Conservation (phyloP, 129 eudicot genomes). For the Lactuca saligna region DNA sequence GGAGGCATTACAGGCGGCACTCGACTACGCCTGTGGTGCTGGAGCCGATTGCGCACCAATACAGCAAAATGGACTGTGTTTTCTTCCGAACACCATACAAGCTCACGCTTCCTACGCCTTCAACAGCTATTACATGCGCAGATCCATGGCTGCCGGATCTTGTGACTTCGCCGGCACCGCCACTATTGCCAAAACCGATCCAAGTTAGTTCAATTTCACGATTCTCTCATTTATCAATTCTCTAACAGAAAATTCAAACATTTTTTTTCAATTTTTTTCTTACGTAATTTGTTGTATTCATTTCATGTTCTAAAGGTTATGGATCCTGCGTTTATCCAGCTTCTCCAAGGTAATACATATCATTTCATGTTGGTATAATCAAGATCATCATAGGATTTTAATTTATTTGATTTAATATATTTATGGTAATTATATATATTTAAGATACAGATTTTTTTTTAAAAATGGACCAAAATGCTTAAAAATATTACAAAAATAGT, state of each 20-base stretch:
- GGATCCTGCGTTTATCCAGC: slow-evolving; percentile 84
- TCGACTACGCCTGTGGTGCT: slow-evolving; percentile 71
- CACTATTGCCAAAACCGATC: slow-evolving; percentile 61
- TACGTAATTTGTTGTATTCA: background rate
- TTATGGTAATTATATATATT: slow-evolving; percentile 1
- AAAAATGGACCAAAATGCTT: background rate
- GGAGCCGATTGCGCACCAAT: slow-evolving; percentile 74
- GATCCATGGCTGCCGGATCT: slow-evolving; percentile 50
- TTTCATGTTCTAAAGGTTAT: slow-evolving; percentile 45
- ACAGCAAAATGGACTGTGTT: slow-evolving; percentile 52
- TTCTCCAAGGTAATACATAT: slow-evolving; percentile 49
- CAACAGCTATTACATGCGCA: slow-evolving; percentile 64
- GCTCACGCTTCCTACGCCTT: slow-evolving; percentile 81
- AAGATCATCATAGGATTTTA: background rate
- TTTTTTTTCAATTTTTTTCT: background rate
- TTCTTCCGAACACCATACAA: slow-evolving; percentile 49
- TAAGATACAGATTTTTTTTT: background rate
- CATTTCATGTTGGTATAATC: slow-evolving; percentile 4
- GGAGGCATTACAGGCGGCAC: slow-evolving; percentile 48
- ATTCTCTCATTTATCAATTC: background rate
- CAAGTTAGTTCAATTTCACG: slow-evolving; percentile 38
- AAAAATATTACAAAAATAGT: background rate
- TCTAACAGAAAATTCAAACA: background rate
- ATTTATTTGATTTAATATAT: background rate
- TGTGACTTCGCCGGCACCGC: slow-evolving; percentile 69